A percentile compares a stretch with the other conserved stretches of the same genome.
These are phyloP conservation scores for Epichloe gansuensis DNA, from an alignment of 2,329 filamentous ascomycete species.

Conservation along the genomic window DNA sequence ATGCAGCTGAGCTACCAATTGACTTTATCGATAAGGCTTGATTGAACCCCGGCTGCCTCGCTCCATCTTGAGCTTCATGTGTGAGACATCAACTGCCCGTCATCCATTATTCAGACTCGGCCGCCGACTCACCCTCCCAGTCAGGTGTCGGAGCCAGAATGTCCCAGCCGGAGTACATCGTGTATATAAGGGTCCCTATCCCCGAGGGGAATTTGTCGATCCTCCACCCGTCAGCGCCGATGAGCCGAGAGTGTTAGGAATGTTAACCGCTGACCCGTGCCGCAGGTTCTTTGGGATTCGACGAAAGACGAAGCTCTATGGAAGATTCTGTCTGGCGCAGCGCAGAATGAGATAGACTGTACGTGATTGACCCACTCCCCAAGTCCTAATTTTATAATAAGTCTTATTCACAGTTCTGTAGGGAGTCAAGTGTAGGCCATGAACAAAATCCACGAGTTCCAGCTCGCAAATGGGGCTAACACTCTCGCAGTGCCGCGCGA, in stretches of 20 bases:
- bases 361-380: slow-evolving; percentile 16
- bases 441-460: slow-evolving; percentile 5
- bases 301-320: slow-evolving; percentile 80
- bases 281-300: slow-evolving; percentile 75
- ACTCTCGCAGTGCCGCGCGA: slow-evolving; percentile 45
- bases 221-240: slow-evolving; percentile 61
- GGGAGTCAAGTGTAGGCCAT: slow-evolving; percentile 59
- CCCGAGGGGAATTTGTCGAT: slow-evolving; percentile 76
- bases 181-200: slow-evolving; percentile 85
- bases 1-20: not conserved
- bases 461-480: slow-evolving; percentile 9
- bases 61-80: not conserved
- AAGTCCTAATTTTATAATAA: not conserved
- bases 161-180: slow-evolving; percentile 52
- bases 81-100: not conserved
- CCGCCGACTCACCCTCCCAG: not conserved
- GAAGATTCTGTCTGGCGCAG: slow-evolving; percentile 74
- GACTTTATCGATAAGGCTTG: not conserved
- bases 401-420: slow-evolving; percentile 23
- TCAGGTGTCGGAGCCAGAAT: slow-evolving; percentile 14
- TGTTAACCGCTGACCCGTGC: slow-evolving; percentile 3
- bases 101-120: not conserved
- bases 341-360: slow-evolving; percentile 84
- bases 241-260: not conserved
- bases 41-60: not conserved